These are phyloP conservation scores for Lactifluus piperatus DNA, from an alignment of 768 basidiomycete genomes.

Conservation along the genomic window DNA sequence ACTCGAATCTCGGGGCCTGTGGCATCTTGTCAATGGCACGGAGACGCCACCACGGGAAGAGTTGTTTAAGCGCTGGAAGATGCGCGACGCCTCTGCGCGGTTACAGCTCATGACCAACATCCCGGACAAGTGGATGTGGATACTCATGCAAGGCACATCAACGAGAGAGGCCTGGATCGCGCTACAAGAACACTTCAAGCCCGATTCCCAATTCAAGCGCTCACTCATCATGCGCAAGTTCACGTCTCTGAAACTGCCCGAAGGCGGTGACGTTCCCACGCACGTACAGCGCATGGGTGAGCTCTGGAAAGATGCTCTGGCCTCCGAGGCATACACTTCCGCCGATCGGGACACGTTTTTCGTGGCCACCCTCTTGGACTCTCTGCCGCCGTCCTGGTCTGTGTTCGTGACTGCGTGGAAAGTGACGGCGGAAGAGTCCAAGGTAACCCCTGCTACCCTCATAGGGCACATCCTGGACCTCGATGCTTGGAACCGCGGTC, in stretches of 20 bases:
- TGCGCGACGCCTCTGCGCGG: slow-evolving; percentile 11
- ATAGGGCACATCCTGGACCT: slow-evolving; percentile 12
- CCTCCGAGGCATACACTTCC: background rate
- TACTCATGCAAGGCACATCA: background rate
- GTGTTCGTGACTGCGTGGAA: slow-evolving; percentile 11
- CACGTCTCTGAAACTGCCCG: background rate
- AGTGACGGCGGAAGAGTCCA: background rate
- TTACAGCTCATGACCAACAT: slow-evolving; percentile 11
- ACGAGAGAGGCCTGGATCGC: slow-evolving; percentile 5
- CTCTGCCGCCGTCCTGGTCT: slow-evolving; percentile 13
- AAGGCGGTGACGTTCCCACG: slow-evolving; percentile 9
- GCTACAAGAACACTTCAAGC: slow-evolving; percentile 10
- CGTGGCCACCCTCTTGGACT: slow-evolving; percentile 2
- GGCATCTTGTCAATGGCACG: slow-evolving; percentile 8
- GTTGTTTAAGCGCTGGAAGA: slow-evolving; percentile 4
- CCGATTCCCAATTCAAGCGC: slow-evolving; percentile 8
- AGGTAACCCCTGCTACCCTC: background rate
- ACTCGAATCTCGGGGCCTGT: slow-evolving; percentile 13
- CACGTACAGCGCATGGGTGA: slow-evolving; percentile 16
- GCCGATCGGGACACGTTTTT: slow-evolving; percentile 2
- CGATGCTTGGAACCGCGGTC: slow-evolving; percentile 15
- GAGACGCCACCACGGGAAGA: background rate
- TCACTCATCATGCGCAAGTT: slow-evolving; percentile 13
- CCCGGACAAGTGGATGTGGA: slow-evolving; percentile 10
- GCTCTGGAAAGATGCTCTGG: slow-evolving; percentile 15